These are phyloP conservation scores for Plectosphaerella plurivora DNA, from an alignment of 2,329 filamentous ascomycete genomes.

Conservation along the genomic window DNA sequence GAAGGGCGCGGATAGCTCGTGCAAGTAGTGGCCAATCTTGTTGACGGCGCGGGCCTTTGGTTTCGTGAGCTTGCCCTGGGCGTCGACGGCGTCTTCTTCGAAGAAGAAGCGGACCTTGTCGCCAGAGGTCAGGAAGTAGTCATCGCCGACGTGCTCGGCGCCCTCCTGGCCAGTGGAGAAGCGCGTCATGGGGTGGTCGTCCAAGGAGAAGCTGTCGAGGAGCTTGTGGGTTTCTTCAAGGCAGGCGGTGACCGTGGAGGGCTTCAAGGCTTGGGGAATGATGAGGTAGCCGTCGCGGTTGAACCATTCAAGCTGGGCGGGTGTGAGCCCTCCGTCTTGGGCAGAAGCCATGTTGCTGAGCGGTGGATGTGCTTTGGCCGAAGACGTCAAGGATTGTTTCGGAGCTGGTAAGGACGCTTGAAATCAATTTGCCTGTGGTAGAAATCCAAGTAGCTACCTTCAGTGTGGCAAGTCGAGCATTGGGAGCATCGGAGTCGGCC, in stretches of 20 bases:
- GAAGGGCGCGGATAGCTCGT: conserved; percentile 65
- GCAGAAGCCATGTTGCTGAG: not conserved
- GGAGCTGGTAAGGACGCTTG: too few relatives aligned
- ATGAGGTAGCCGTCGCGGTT: conserved; percentile 84
- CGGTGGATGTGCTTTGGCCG: too few relatives aligned
- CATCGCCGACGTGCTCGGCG: conserved; percentile 79
- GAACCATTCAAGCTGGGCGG: conserved; percentile 69
- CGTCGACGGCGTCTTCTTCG: conserved; percentile 84
- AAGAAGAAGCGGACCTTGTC: conserved; percentile 97
- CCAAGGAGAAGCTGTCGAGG: conserved; percentile 71
- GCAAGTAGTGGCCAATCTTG: conserved; percentile 78
- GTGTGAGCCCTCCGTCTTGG: conserved; percentile 54
- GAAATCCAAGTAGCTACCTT: too few relatives aligned
- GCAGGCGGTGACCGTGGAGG: conserved; percentile 60
- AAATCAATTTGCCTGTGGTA: too few relatives aligned
- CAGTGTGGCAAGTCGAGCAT: too few relatives aligned
- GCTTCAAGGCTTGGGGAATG: conserved; percentile 70
- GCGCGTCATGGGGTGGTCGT: conserved; percentile 83
- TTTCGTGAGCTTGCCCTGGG: conserved; percentile 60
- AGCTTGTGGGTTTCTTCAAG: conserved; percentile 71
- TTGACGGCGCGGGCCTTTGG: conserved; percentile 86
- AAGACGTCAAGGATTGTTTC: too few relatives aligned
- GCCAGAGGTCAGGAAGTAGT: conserved; percentile 86
- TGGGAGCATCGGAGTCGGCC: too few relatives aligned
- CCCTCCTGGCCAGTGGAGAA: conserved; percentile 76